Base-by-base conservation (phyloP, 176 grass and related monocot species). In the Puya raimondii region DNA sequence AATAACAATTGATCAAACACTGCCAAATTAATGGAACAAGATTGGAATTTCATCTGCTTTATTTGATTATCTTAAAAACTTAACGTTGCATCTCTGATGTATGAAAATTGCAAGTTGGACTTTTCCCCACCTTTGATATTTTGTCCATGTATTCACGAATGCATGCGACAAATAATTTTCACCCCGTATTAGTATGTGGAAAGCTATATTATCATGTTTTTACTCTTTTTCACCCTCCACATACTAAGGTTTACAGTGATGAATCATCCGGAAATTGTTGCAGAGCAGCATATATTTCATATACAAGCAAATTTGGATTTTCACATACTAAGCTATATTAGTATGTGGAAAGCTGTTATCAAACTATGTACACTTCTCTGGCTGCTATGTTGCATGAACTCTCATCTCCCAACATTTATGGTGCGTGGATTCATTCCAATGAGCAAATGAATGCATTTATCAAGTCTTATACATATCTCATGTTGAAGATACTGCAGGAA, bases 101-200 rank as follows among this genome's bases (percentile, higher is more conserved):
- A 18, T 64, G 64, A 71, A 48, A 29, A 67, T 70, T 73, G 93
- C 77, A 53, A 66, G 89, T 88, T 87, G 93, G 89, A 53, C 82
- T 92, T 78, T 90, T 97, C 58, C 93, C 89, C 50, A 92, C 89
- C 29, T 92, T 87, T 15, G 93, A 97, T 78, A 65, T 97, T 64
- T 79, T 97, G 70, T 87, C 86, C 25, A 75, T 97, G 23, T 92
- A 97, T 72, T 87, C 93, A 65, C 49, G 74, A 66, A 71, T 97
- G 69, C 84, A 90, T 68, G 65, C 86, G 70, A 85, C 76, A 69
- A 79, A 78, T 54, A 81, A 75, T 75, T 85, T 97, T 67, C 79
- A 87, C 48, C 80, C 81, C 71, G 59, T 92, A 83, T 66, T 96
- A 88, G 88, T 96, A 85, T 70, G 72, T 29, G 42, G 58, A 69